These are phyloP conservation scores for Lasiosphaeria miniovina DNA, from an alignment of 495 filamentous ascomycete genomes.

Conservation along the genomic window DNA sequence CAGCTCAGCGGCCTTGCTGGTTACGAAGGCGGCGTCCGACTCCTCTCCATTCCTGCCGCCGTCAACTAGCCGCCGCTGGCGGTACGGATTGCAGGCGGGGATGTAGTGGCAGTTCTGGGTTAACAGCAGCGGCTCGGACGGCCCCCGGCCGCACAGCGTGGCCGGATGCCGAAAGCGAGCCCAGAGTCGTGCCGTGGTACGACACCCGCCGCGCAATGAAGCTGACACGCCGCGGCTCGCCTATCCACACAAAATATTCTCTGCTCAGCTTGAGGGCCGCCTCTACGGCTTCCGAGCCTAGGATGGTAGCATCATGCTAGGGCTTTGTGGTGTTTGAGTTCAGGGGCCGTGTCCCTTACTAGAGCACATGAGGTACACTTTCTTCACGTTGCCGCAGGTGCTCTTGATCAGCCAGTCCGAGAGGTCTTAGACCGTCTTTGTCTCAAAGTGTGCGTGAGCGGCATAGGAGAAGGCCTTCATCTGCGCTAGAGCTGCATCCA, in stretches of 20 bases:
- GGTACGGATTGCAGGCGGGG: slow-evolving; percentile 58
- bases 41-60: no score
- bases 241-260: slow-evolving; percentile 57
- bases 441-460: slow-evolving; percentile 41
- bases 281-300: slow-evolving; percentile 71
- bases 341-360: slow-evolving; percentile 38
- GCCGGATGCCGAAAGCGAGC: slow-evolving; percentile 56
- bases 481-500: slow-evolving; percentile 34
- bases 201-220: slow-evolving; percentile 64
- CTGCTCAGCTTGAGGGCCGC: slow-evolving; percentile 63
- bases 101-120: slow-evolving; percentile 55
- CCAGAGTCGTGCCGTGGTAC: slow-evolving; percentile 70
- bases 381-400: slow-evolving; percentile 42
- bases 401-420: slow-evolving; percentile 39
- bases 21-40: slow-evolving; percentile 6
- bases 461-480: slow-evolving; percentile 37
- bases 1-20: slow-evolving; percentile 52
- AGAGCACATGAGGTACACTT: slow-evolving; percentile 48
- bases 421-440: slow-evolving; percentile 32
- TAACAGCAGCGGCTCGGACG: slow-evolving; percentile 56
- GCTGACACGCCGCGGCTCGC: slow-evolving; percentile 31
- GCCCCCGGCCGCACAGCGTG: slow-evolving; percentile 54
- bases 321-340: background rate
- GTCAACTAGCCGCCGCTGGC: background rate
- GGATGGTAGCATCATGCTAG: background rate